A percentile compares a stretch with the other conserved stretches of the same genome.
Evolutionary conservation across 306 rosid genomes (phyloP).

Genomic region (Lupinus albus): DNA sequence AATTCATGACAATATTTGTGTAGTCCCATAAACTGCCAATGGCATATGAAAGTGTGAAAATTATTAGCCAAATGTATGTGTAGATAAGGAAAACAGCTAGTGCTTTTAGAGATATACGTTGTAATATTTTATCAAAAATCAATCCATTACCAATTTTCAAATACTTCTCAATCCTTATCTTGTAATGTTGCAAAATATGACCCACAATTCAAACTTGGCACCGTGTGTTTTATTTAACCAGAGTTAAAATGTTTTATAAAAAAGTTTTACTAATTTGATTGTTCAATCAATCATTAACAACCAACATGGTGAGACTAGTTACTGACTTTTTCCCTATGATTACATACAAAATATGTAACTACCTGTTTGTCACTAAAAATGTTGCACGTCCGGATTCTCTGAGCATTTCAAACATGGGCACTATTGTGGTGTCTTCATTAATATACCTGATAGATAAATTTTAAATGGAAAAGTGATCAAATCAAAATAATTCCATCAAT

Average conservation of each 20-base stretch:
- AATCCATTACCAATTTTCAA: slow-evolving; percentile 15
- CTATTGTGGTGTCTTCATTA: slow-evolving; percentile 72
- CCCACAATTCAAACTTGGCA: not conserved
- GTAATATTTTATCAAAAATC: slow-evolving; percentile 15
- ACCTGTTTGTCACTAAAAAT: slow-evolving; percentile 98
- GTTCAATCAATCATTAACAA: slow-evolving; percentile 32
- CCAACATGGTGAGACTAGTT: slow-evolving; percentile 13
- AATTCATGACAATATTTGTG: slow-evolving; percentile 90
- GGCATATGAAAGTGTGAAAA: slow-evolving; percentile 17
- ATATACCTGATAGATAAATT: slow-evolving; percentile 66
- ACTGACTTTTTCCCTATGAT: not conserved
- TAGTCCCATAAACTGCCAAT: slow-evolving; percentile 97
- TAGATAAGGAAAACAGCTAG: slow-evolving; percentile 16
- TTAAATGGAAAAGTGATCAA: slow-evolving; percentile 19
- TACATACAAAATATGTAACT: slow-evolving; percentile 33
- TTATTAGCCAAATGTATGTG: not conserved
- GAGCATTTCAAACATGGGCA: slow-evolving; percentile 93
- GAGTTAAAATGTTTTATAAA: not conserved
- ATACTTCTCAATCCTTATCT: not conserved
- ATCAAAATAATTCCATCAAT: slow-evolving; percentile 32
- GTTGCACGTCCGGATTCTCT: slow-evolving; percentile 90
- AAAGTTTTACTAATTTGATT: slow-evolving; percentile 7
- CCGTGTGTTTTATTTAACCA: not conserved
- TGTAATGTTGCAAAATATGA: not conserved
- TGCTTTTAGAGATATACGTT: slow-evolving; percentile 1